Percentiles rank a stretch among this genome's conserved stretches.
These are phyloP conservation scores for Apiotrichum siamense DNA, from an alignment of 1,284 basidiomycete genomes.

Conservation along the genomic window DNA sequence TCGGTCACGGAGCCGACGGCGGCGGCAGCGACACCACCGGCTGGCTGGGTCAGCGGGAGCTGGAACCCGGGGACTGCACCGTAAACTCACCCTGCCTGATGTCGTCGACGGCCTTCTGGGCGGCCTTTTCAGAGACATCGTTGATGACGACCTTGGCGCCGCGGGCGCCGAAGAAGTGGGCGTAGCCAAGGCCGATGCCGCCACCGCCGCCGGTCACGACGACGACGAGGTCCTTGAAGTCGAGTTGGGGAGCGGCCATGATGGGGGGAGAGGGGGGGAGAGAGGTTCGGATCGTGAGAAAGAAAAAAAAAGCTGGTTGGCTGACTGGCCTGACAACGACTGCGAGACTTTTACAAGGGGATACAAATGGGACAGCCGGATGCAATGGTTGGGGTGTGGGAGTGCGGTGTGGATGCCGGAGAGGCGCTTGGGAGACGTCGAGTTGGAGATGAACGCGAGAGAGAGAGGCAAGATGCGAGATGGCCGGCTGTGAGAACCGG, in stretches of 20 bases:
- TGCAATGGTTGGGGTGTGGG: too few relatives aligned
- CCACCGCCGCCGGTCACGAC: conserved; percentile 94
- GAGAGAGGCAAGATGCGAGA: too few relatives aligned
- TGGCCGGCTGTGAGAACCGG: too few relatives aligned
- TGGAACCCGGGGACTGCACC: too few relatives aligned
- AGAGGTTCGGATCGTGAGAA: not conserved
- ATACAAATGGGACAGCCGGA: too few relatives aligned
- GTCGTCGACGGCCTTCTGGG: conserved; percentile 87
- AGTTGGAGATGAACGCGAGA: too few relatives aligned
- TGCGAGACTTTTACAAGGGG: too few relatives aligned
- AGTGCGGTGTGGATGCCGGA: too few relatives aligned
- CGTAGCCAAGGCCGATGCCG: conserved; percentile 84
- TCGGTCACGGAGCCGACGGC: conserved; percentile 88
- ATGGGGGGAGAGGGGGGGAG: not conserved
- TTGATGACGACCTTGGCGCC: conserved; percentile 95
- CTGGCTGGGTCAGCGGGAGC: conserved; percentile 51
- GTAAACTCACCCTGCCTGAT: conserved; percentile 72
- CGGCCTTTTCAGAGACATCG: conserved; percentile 82
- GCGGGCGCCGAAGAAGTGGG: conserved; percentile 78
- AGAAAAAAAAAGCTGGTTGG: not conserved
- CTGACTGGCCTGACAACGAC: too few relatives aligned
- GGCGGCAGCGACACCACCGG: conserved; percentile 75
- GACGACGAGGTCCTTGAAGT: conserved; percentile 86
- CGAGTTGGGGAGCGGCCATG: conserved; percentile 19
- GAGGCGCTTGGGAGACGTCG: too few relatives aligned